phyloP scores from a whole-genome alignment of 352 stramenopile genomes.

The Blastocystis hominis region DNA sequence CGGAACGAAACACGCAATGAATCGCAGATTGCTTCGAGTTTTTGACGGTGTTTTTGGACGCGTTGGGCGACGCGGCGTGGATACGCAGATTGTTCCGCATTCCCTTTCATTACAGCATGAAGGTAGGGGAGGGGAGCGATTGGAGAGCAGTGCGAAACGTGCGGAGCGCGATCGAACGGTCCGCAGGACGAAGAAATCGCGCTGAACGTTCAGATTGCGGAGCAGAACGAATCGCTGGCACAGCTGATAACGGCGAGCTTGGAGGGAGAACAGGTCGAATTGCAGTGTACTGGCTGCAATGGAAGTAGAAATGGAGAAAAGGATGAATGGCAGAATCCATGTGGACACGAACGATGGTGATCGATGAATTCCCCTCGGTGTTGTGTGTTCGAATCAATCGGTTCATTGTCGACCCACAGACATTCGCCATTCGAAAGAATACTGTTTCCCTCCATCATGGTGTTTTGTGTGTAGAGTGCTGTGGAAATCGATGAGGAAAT shows the following conservation, averaged over 20 bases:
- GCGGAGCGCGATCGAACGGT: not conserved
- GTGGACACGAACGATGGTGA: not conserved
- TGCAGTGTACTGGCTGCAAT: not conserved
- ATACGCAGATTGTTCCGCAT: not conserved
- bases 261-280: not conserved
- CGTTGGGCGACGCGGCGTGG: not conserved
- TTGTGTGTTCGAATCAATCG: constrained; percentile 30
- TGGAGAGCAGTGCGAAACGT: not conserved
- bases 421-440: not conserved
- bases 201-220: not conserved
- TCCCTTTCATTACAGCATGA: not conserved
- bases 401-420: not conserved
- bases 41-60: not conserved
- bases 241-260: not conserved
- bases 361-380: not conserved
- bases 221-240: not conserved
- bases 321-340: not conserved
- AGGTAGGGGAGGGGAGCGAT: not conserved
- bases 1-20: not conserved
- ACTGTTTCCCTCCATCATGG: not conserved
- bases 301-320: not conserved
- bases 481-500: constrained; percentile 15
- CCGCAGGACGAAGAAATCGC: not conserved
- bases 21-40: constrained; percentile 32
- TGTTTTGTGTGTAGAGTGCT: not conserved